These are phyloP conservation scores for Tricholoma hemisulphureum DNA, from an alignment of 768 basidiomycete species.

Conservation along the genomic window DNA sequence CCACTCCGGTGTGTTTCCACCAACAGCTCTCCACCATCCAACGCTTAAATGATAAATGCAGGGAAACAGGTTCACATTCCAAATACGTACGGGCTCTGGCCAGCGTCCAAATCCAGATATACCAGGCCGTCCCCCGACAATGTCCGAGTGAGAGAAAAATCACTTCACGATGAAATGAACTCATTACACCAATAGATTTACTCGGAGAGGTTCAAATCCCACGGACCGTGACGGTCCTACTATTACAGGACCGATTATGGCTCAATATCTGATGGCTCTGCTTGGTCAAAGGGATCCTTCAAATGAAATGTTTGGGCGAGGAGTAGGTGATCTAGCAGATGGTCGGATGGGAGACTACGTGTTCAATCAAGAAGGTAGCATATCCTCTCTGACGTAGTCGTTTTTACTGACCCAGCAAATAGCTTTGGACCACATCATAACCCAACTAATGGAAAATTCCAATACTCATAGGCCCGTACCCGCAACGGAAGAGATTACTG, in stretches of 20 bases:
- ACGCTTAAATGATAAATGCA: not conserved
- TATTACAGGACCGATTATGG: slow-evolving; percentile 64
- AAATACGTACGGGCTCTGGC: slow-evolving; percentile 12
- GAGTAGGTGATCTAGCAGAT: slow-evolving; percentile 37
- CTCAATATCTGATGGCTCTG: slow-evolving; percentile 69
- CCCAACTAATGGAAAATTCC: slow-evolving; percentile 82
- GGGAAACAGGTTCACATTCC: slow-evolving; percentile 16
- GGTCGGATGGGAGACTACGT: slow-evolving; percentile 89
- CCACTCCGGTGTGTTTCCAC: slow-evolving; percentile 4
- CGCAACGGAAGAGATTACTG: slow-evolving; percentile 77
- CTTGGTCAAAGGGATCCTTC: slow-evolving; percentile 51
- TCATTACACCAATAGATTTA: slow-evolving; percentile 28
- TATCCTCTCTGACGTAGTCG: not conserved
- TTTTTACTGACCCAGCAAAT: slow-evolving; percentile 3
- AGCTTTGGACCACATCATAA: slow-evolving; percentile 85
- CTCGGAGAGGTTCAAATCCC: slow-evolving; percentile 31
- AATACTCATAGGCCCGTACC: slow-evolving; percentile 75
- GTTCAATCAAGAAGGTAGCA: slow-evolving; percentile 80
- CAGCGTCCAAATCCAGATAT: slow-evolving; percentile 1
- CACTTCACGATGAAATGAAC: not conserved
- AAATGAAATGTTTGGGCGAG: slow-evolving; percentile 41
- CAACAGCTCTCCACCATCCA: not conserved
- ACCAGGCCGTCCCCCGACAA: slow-evolving; percentile 37
- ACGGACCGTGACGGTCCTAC: slow-evolving; percentile 29
- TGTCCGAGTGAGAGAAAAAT: slow-evolving; percentile 50